Percentiles rank a stretch among this genome's conserved stretches.
These are phyloP conservation scores for Uronychia binucleata DNA, from an alignment of 73 alveolate species.

Conservation along the genomic window DNA sequence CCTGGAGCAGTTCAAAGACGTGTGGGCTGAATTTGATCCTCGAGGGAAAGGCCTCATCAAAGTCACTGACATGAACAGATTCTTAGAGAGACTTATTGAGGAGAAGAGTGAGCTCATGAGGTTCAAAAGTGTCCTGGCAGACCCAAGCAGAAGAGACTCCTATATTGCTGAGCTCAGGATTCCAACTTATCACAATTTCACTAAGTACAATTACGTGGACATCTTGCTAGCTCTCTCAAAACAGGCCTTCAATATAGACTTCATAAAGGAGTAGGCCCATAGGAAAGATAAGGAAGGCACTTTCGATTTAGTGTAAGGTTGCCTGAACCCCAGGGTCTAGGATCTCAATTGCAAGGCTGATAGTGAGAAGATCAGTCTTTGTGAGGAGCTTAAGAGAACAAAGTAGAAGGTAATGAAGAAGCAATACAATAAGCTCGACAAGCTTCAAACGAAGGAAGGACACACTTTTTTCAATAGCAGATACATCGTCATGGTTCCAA, in stretches of 20 bases:
- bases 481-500: not conserved
- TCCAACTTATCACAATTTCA: not conserved
- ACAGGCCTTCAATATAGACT: not conserved
- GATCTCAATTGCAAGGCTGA: not conserved
- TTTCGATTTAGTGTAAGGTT: not conserved
- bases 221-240: not conserved
- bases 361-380: not conserved
- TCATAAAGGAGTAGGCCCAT: not conserved
- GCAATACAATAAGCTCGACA: not conserved
- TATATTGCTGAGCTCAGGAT: constrained; percentile 1
- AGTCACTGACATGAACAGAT: constrained; percentile 10
- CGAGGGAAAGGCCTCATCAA: constrained; percentile 57
- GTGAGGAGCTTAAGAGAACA: not conserved
- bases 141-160: not conserved
- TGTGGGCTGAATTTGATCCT: constrained; percentile 62
- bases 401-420: not conserved
- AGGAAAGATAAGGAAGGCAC: not conserved
- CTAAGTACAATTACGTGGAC: not conserved
- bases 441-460: not conserved
- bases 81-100: not conserved
- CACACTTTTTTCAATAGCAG: not conserved
- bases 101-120: not conserved
- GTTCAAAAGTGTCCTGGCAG: not conserved
- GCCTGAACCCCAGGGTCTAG: not conserved
- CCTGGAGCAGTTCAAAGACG: constrained; percentile 38